Base-by-base conservation (phyloP, 768 basidiomycete genomes). In the Termitomyces sp. region DNA sequence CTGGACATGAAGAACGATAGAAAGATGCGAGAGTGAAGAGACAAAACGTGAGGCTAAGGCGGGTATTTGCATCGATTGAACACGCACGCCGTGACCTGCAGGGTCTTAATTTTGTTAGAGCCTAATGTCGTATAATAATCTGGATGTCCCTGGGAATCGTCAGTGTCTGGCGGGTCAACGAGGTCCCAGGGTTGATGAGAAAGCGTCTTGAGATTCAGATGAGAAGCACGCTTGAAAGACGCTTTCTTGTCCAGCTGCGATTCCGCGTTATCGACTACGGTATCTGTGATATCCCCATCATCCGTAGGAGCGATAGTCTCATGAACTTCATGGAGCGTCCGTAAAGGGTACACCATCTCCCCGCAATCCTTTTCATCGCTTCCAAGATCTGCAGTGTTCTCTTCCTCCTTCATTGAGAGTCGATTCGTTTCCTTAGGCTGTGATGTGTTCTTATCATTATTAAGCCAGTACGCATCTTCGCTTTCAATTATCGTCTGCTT, bases 121-220 rank as follows among this genome's bases (percentile, higher is more conserved):
- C 66, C 72, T 18, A 75, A 62, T 53, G 76, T 75, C 43, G 81
- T 79, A 63, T 80, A 80, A 66, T 76, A 75, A 26, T 77, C 73
- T 30, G 64, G 66, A 63, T 65, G 72, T 62, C 67, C 61, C 58
- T 71, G 72, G 9, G 65, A 62, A 38, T 73, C 79, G 60, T 77
- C 77, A 26, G 74, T 74, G 38, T 74, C 67, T 5, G 82, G 81
- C 13, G 82, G 82, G 44, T 78, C 76, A 26, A 82, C 69, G 49
- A 79, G 73, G 44, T 89, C 88, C 89, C 89, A 91, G 16, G 83
- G 83, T 62, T 83, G 83, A 46, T 88, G 83, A 33, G 85, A 81
- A 20, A 80, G 73, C 18, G 77, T 68, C 61, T 79, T 79, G 55
- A 81, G 70, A 66, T 82, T 76, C 54, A 86, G 75, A 69, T 81